phyloP scores from a whole-genome alignment of 257 asterid species.

The Eucommia ulmoides region DNA sequence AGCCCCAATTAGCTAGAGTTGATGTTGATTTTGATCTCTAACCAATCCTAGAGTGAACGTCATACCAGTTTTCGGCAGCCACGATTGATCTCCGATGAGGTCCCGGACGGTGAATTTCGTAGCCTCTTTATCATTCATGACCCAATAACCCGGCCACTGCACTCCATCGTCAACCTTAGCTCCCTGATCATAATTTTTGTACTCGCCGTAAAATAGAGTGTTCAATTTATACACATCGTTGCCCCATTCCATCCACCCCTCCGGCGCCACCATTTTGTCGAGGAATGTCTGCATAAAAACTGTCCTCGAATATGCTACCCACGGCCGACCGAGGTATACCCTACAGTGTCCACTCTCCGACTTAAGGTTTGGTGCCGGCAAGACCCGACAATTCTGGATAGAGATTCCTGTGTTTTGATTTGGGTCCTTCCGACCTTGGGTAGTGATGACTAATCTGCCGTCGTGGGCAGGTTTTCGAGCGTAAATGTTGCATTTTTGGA shows the following conservation, averaged over 20 bases:
- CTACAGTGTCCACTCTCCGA: neutral
- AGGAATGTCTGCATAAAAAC: constrained; percentile 4
- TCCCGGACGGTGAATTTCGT: neutral
- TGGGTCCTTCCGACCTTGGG: constrained; percentile 8
- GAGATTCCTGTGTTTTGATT: constrained; percentile 13
- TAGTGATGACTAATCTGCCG: constrained; percentile 5
- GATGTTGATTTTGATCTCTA: too few species aligned
- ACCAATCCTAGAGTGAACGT: neutral
- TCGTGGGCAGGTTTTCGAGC: constrained; percentile 7
- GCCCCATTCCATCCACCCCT: constrained; percentile 15
- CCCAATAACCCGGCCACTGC: neutral
- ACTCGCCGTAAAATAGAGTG: neutral
- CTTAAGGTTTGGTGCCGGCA: neutral
- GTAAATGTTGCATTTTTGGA: constrained; percentile 15
- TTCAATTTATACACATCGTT: neutral
- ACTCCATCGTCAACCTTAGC: neutral
- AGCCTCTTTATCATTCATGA: neutral
- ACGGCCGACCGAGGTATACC: constrained; percentile 16
- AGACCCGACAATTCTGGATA: constrained; percentile 8
- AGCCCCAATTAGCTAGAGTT: too few species aligned
- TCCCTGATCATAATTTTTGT: neutral
- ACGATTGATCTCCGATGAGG: neutral
- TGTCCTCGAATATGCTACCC: constrained; percentile 10
- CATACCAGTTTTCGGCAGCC: neutral
- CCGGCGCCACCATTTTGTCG: constrained; percentile 10